phyloP scores from a whole-genome alignment of 192 early-diverging fungal species.

The Entomortierella parvispora region DNA sequence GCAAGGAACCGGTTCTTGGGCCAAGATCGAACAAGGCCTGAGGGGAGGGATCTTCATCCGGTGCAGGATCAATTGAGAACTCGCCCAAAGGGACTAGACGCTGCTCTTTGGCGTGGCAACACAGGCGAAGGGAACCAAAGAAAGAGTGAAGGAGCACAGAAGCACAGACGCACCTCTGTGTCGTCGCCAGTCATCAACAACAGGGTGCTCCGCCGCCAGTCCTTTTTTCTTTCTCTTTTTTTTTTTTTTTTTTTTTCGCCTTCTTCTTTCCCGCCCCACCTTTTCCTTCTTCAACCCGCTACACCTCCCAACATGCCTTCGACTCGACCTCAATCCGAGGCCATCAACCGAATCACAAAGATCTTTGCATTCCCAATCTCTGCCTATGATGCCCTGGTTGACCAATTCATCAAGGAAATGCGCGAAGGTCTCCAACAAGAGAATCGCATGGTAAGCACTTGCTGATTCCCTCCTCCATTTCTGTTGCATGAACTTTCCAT shows the following conservation, averaged over 20 bases:
- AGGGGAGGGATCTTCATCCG: no score
- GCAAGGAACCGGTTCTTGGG: no score
- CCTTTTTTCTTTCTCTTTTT: neutral
- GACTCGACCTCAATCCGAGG: slow-evolving; percentile 8
- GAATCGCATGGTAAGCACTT: slow-evolving; percentile 16
- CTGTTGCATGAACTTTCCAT: neutral
- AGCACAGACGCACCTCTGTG: no score
- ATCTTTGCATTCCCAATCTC: slow-evolving; percentile 40
- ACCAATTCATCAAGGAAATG: slow-evolving; percentile 39
- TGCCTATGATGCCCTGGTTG: slow-evolving; percentile 35
- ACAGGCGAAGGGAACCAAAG: no score
- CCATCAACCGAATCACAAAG: slow-evolving; percentile 25
- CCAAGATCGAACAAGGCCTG: no score
- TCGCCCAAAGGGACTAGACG: no score
- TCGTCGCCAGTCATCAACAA: no score
- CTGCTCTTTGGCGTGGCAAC: no score
- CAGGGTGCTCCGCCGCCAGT: no score
- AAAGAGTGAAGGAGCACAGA: no score
- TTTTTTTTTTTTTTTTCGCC: no score
- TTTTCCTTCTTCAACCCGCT: neutral
- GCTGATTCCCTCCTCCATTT: neutral
- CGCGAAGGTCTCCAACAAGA: slow-evolving; percentile 25
- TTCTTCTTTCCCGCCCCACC: neutral
- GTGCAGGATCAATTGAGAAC: no score
- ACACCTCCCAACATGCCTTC: slow-evolving; percentile 8